These are phyloP conservation scores for Venturia aucupariae DNA, from an alignment of 2,329 filamentous ascomycete species.

Conservation along the genomic window DNA sequence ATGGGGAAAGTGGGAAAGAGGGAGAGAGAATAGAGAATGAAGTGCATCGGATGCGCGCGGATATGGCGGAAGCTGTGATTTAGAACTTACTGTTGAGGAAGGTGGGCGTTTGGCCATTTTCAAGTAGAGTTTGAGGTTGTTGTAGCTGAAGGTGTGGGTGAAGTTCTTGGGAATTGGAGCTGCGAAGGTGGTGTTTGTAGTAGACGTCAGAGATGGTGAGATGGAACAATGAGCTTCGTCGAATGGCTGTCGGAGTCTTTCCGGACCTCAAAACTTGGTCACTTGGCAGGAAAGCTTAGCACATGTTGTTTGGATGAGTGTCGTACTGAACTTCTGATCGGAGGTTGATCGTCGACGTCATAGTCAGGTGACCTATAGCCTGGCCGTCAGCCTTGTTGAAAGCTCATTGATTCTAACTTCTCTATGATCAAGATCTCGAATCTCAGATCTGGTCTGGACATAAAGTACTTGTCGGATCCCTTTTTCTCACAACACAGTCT, in stretches of 20 bases:
- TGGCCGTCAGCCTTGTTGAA: no score
- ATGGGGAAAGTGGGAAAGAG: not conserved
- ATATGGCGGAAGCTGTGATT: not conserved
- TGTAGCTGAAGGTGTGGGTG: not conserved
- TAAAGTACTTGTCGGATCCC: no score
- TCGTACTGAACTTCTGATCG: no score
- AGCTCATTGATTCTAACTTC: no score
- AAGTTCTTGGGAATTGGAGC: not conserved
- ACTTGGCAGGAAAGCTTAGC: not conserved
- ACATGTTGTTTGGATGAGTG: no score
- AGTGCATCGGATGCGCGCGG: not conserved
- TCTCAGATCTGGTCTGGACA: no score
- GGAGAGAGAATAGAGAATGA: not conserved
- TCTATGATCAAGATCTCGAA: no score
- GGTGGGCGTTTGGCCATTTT: slow-evolving; percentile 7
- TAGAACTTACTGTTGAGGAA: slow-evolving; percentile 12
- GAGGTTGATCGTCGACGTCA: no score
- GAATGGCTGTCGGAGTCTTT: not conserved
- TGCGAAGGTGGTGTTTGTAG: not conserved
- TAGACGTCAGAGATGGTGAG: not conserved
- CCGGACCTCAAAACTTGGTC: not conserved
- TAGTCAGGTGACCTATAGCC: no score
- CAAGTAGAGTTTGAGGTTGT: not conserved
- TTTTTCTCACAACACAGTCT: no score
- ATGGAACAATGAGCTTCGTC: not conserved